Evolutionary conservation across 352 stramenopile species (phyloP), one percentile per base, ranked within the genome.

Genomic region (Phytophthora ramorum): DNA sequence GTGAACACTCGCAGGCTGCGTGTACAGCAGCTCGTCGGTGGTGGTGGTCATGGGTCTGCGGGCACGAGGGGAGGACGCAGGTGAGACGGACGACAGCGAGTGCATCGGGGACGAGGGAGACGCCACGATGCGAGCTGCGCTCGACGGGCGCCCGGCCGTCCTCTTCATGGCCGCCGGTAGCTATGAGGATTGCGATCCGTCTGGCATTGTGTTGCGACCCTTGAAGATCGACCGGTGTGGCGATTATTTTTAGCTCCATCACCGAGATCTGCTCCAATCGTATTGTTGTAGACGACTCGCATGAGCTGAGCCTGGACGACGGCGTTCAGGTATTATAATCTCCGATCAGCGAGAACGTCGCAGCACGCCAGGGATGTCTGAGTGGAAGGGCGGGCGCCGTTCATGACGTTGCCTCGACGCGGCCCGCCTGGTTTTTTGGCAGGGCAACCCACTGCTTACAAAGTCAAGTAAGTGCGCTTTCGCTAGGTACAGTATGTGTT

Each of bases 1-100:
- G 67, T 97, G 91, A n/a, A 97, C 73, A 54, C 80, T 90, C n/a
- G 78, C 47, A 4, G 81, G 84, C 37, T 81, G 72, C 13, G 81
- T 66, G 44, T 77, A 89, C 14, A 92, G 67, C 17, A 90, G 52
- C 35, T 71, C 56, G 60, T 76, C 58, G 1, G 62, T 68, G 1
- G 50, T 66, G 17, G 60, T 60, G n/a, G 66, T 49, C 44, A 64
- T 73, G 16, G 69, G 63, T 45, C 56, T 50, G 20, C 64, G 68
- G 7, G 32, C n/a, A 9, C 66, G 69, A 14, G 73, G 63, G 1
- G 72, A 78, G 12, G 69, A 17, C 30, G 41, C 41, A 2, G 54
- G 54, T n/a, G 59, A 79, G 8, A 13, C 17, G 43, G 60, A 50
- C 66, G 66, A 37, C 49, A 37, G n/a, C 41, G 53, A 30, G 45